These are phyloP conservation scores for Metschnikowia matae DNA, from an alignment of 805 yeast species.

Conservation along the genomic window DNA sequence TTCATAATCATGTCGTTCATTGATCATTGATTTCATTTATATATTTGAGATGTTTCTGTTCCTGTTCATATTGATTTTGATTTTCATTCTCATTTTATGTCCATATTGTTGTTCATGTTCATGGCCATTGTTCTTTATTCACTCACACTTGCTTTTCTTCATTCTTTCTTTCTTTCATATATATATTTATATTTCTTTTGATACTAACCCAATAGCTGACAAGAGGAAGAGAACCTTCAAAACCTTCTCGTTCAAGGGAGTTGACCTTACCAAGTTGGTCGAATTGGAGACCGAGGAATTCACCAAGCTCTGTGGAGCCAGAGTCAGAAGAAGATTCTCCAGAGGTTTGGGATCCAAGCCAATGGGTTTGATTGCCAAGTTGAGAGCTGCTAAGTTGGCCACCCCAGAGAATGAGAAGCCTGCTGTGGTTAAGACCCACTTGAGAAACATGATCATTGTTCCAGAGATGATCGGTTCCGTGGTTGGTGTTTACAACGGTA, in stretches of 20 bases:
- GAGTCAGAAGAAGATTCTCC: slow-evolving; percentile 99
- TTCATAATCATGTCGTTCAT: too few relatives aligned
- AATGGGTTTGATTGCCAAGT: slow-evolving; percentile 93
- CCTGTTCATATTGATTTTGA: too few relatives aligned
- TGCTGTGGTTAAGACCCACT: slow-evolving; percentile 95
- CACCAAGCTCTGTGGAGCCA: slow-evolving; percentile 93
- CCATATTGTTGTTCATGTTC: too few relatives aligned
- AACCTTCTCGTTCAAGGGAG: slow-evolving; percentile 98
- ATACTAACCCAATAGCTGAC: slow-evolving; percentile 37
- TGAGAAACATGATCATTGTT: slow-evolving; percentile 96
- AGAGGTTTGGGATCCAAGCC: slow-evolving; percentile 96
- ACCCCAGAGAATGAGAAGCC: slow-evolving; percentile 95
- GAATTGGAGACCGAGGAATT: slow-evolving; percentile 95
- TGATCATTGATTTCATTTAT: too few relatives aligned
- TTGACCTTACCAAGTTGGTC: slow-evolving; percentile 89
- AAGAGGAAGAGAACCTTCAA: slow-evolving; percentile 89
- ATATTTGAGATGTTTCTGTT: too few relatives aligned
- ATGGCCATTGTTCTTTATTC: too few relatives aligned
- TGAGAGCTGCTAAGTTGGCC: slow-evolving; percentile 93
- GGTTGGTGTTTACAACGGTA: slow-evolving; percentile 99
- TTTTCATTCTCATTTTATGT: too few relatives aligned
- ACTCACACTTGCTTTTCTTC: too few relatives aligned
- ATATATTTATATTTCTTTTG: too few relatives aligned
- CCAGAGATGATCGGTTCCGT: slow-evolving; percentile 99
- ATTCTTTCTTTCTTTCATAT: too few relatives aligned